Percentiles rank a stretch among this genome's conserved stretches.
Evolutionary conservation across 768 basidiomycete species (phyloP).

Genomic region (Amanita subjunquillea): DNA sequence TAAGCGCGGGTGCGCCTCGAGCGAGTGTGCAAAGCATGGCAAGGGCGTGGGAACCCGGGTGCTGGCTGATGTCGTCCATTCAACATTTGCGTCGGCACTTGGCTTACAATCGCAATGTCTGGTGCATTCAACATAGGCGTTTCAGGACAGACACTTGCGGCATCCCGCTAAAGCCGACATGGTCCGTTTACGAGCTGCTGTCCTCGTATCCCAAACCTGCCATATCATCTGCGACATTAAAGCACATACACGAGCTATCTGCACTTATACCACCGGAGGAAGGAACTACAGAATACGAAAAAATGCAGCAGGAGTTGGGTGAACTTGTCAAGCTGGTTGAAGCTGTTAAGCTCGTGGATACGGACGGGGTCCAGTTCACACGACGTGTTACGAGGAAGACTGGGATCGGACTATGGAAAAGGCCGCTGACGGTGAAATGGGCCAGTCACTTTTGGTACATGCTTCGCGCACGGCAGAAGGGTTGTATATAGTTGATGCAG

Average conservation of each 20-base stretch:
- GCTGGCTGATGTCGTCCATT: conserved; percentile 10
- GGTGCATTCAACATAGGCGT: neutral
- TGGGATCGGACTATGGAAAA: conserved; percentile 16
- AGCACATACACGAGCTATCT: conserved; percentile 59
- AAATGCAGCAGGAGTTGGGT: conserved; percentile 50
- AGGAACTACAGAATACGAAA: conserved; percentile 40
- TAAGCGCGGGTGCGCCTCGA: conserved; percentile 9
- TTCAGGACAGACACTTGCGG: conserved; percentile 43
- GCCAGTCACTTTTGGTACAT: conserved; percentile 36
- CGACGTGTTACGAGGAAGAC: conserved; percentile 28
- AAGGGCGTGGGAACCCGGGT: conserved; percentile 11
- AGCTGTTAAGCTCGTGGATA: conserved; percentile 60
- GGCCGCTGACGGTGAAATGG: conserved; percentile 17
- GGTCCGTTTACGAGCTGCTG: conserved; percentile 72
- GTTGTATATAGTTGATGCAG: conserved; percentile 56
- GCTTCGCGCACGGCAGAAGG: conserved; percentile 40
- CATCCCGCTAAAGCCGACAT: conserved; percentile 58
- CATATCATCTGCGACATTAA: conserved; percentile 45
- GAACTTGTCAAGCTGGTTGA: conserved; percentile 71
- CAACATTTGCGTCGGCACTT: conserved; percentile 10
- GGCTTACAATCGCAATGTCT: conserved; percentile 7
- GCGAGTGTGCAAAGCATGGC: conserved; percentile 24
- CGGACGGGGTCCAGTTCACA: conserved; percentile 20
- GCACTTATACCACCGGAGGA: conserved; percentile 60
- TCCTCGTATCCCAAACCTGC: conserved; percentile 68